Evolutionary conservation across 1,284 basidiomycete species (phyloP).

Genomic region (Amylostereum chailletii): DNA sequence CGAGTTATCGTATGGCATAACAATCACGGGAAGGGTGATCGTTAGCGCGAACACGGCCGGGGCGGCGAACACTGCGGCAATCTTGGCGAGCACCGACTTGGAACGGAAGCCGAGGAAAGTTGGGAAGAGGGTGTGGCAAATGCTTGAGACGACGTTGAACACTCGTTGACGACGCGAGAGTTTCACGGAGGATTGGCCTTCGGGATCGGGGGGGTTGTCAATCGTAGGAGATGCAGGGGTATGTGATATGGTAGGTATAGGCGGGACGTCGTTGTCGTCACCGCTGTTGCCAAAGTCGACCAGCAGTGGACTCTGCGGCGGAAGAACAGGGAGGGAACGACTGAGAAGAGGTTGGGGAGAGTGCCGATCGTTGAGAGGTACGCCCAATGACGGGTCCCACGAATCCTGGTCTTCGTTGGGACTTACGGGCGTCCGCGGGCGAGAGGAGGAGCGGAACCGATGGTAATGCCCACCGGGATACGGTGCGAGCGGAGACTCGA

Average conservation of each 20-base stretch:
- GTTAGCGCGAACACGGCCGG: constrained; percentile 86
- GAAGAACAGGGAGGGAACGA: no score
- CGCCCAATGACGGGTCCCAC: constrained; percentile 40
- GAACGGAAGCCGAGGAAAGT: constrained; percentile 70
- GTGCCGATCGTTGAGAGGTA: constrained; percentile 41
- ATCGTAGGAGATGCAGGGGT: constrained; percentile 46
- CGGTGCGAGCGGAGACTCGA: constrained; percentile 63
- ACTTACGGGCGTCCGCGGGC: constrained; percentile 16
- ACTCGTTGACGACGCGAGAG: constrained; percentile 33
- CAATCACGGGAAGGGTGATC: constrained; percentile 85
- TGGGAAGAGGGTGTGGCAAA: constrained; percentile 72
- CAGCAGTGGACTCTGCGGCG: no score
- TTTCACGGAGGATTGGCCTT: constrained; percentile 32
- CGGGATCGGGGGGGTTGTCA: constrained; percentile 27
- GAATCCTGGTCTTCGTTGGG: constrained; percentile 24
- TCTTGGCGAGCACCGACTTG: constrained; percentile 67
- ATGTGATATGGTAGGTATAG: constrained; percentile 45
- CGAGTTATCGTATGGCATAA: constrained; percentile 44
- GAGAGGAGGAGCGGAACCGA: constrained; percentile 21
- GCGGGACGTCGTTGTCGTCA: constrained; percentile 14
- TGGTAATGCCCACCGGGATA: constrained; percentile 70
- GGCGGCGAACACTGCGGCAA: constrained; percentile 74
- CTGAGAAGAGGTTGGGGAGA: constrained; percentile 21
- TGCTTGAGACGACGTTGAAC: constrained; percentile 28
- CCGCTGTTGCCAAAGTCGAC: no score